phyloP scores from a whole-genome alignment of 148 eudicot genomes.

The Amaranthus hypochondriacus region DNA sequence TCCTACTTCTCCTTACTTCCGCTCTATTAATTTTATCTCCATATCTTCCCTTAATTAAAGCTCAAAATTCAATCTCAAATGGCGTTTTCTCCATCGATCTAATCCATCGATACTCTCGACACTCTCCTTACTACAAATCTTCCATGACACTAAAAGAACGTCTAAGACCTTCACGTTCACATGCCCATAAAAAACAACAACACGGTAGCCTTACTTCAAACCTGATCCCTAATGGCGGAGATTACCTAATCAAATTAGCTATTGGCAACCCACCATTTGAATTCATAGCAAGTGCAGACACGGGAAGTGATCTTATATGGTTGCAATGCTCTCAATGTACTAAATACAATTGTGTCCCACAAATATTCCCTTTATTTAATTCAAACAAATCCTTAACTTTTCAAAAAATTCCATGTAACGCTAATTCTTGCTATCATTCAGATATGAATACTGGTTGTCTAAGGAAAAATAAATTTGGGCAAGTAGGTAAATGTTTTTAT shows the following conservation, averaged over 20 bases:
- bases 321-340: constrained; percentile 32
- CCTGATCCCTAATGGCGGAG: constrained; percentile 5
- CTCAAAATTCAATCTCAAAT: constrained; percentile 1
- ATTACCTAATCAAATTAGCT: constrained; percentile 18
- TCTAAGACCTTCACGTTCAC: constrained; percentile 6
- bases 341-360: constrained; percentile 8
- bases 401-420: constrained; percentile 14
- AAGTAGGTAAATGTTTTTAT: neutral
- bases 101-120: constrained; percentile 1
- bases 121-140: neutral
- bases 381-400: constrained; percentile 29
- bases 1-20: neutral
- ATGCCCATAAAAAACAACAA: neutral
- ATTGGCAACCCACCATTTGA: constrained; percentile 32
- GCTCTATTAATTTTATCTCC: neutral
- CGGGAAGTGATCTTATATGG: constrained; percentile 41
- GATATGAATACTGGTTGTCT: neutral
- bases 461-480: neutral
- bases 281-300: constrained; percentile 23
- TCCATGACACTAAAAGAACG: constrained; percentile 11
- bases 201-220: neutral
- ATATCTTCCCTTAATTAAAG: neutral
- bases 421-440: constrained; percentile 6
- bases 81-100: constrained; percentile 7
- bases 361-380: constrained; percentile 17